These are phyloP conservation scores for Taphrina populina DNA, from an alignment of 1,139 yeast species.

Conservation along the genomic window DNA sequence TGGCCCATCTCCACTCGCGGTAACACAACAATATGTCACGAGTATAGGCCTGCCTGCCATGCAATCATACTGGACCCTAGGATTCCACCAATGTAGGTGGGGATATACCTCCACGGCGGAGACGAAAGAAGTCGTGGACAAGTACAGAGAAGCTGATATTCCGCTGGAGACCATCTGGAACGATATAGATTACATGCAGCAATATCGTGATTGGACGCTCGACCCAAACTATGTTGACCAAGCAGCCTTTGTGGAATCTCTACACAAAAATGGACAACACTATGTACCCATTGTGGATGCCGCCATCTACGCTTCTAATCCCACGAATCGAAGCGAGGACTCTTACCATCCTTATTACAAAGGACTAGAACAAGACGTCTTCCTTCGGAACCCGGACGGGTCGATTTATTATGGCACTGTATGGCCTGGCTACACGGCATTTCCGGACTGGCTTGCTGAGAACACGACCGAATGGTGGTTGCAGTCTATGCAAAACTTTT, in stretches of 20 bases:
- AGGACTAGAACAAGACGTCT: conserved; percentile 44
- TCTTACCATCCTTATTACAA: conserved; percentile 43
- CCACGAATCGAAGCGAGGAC: conserved; percentile 42
- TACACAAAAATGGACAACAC: conserved; percentile 35
- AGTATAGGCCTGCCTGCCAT: conserved; percentile 45
- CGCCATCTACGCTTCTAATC: conserved; percentile 44
- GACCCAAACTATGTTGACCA: conserved; percentile 43
- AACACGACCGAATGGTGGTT: conserved; percentile 44
- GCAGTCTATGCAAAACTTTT: conserved; percentile 39
- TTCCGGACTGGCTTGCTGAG: conserved; percentile 46
- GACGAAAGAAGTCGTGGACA: conserved; percentile 62
- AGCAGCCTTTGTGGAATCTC: conserved; percentile 27
- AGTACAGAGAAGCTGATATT: conserved; percentile 67
- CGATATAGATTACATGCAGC: conserved; percentile 72
- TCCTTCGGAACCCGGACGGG: conserved; percentile 49
- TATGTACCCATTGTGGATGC: conserved; percentile 48
- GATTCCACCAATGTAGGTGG: conserved; percentile 96
- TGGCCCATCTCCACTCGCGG: conserved; percentile 46
- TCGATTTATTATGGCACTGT: conserved; percentile 74
- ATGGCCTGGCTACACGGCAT: conserved; percentile 79
- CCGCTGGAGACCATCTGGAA: conserved; percentile 94
- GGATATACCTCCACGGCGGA: conserved; percentile 85
- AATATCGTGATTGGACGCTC: conserved; percentile 45
- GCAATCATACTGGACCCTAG: conserved; percentile 54
- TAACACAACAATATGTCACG: conserved; percentile 43